Percentiles rank a stretch among this genome's conserved stretches.
Conservation (phyloP, 257 asterid species). For the Verbena officinalis region DNA sequence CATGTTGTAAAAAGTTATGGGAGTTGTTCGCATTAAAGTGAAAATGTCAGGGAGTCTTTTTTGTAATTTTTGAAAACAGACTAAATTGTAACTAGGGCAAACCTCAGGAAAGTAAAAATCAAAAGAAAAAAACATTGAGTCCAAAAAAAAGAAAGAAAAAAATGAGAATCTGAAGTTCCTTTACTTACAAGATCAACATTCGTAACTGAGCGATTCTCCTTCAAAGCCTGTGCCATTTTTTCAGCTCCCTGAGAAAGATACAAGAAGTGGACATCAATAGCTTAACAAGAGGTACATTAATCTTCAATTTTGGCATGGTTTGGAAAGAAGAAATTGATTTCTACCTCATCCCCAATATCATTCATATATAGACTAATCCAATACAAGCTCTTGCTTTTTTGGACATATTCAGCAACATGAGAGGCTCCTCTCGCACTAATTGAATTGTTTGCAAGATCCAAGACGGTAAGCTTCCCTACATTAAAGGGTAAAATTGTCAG, state of each 20-base stretch:
- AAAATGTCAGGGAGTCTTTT: neutral
- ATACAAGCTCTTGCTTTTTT: conserved; percentile 76
- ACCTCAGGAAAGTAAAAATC: too few species aligned
- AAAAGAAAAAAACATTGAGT: too few species aligned
- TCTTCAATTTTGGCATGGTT: neutral
- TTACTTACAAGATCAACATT: conserved; percentile 74
- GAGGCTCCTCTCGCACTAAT: conserved; percentile 74
- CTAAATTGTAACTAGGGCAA: too few species aligned
- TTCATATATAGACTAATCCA: conserved; percentile 93
- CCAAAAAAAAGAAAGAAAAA: too few species aligned
- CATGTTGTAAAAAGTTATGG: too few species aligned
- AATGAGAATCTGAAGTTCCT: conserved; percentile 9
- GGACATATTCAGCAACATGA: conserved; percentile 84
- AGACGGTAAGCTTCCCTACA: conserved; percentile 71
- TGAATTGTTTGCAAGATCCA: conserved; percentile 90
- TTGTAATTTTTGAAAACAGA: conserved; percentile 15
- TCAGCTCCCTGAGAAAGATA: conserved; percentile 74
- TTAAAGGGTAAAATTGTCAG: conserved; percentile 24
- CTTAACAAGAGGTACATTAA: conserved; percentile 14
- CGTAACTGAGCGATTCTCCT: conserved; percentile 78
- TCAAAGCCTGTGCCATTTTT: conserved; percentile 85
- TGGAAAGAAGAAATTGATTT: conserved; percentile 5
- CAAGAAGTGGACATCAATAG: conserved; percentile 11
- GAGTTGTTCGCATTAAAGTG: too few species aligned
- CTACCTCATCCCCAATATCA: conserved; percentile 92